Base-by-base conservation (phyloP, 805 yeast genomes). In the Sugiyamaella qingdaonensis region DNA sequence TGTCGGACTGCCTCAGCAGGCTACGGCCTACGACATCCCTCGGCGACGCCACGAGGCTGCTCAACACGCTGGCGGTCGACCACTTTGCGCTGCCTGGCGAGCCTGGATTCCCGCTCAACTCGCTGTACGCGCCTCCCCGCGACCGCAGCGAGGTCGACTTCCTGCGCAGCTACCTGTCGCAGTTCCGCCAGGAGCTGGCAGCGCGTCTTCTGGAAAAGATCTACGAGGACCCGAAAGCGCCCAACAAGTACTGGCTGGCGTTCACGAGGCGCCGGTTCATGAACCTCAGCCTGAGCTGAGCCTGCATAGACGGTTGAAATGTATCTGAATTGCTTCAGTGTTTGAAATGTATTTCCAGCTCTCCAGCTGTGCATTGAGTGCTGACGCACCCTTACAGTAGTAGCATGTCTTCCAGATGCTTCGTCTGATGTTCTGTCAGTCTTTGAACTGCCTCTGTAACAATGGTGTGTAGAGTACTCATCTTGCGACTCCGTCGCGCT, bases 181-280 rank as follows among this genome's bases (percentile, higher is more conserved):
- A 94, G 69, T 89, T 94, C 72, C 85, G 99, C 73, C 98, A 94
- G 72, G 98, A 94, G 69, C 76, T 91, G 65, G 87, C 95, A 11
- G 78, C 80, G 60, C 79, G 99, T 58, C 78, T 94, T 66, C 76
- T 92, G 60, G 80, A 77, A 61, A 78, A 90, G 64, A 74, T 94
- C 43, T 89, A 87, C 67, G 86, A 81, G 13, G 81, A 79, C 49
- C 74, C 73, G 48, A 65, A 64, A 35, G 58, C 39, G 16, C 98
- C 99, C 36, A 86, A 92, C 62, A 94, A 92, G 65, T 84, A 80
- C 73, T 94, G 99, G 99, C 73, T 94, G 64, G 96, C 97, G 1
- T 94, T 94, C 70, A 87, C 96, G 37, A 84, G 94, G 73, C 86
- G 95, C 73, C 82, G 88, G 68, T 94, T 94, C 69, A 94, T 94